Conservation (phyloP, 176 grass and related monocot species). For the Lolium perenne region DNA sequence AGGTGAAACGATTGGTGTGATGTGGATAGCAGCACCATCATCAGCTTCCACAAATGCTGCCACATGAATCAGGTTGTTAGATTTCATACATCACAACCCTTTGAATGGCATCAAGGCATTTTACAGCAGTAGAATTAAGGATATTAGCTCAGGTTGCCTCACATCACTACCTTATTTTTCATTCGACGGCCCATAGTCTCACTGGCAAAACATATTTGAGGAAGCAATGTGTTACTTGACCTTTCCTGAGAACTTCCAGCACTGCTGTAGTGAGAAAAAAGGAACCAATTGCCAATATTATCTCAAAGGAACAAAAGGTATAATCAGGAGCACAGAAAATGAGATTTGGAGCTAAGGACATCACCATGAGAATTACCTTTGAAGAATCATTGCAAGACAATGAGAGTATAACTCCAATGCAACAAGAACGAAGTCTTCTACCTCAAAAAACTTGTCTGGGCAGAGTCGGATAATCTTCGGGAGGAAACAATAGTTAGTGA, state of each 20-base stretch:
- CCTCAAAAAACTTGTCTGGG: conserved; percentile 79
- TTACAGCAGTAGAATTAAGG: conserved; percentile 24
- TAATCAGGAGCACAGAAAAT: conserved; percentile 32
- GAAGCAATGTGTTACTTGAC: conserved; percentile 60
- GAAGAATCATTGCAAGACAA: conserved; percentile 65
- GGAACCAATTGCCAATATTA: conserved; percentile 7
- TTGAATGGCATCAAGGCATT: conserved; percentile 17
- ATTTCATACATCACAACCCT: conserved; percentile 34
- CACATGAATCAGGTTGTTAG: conserved; percentile 46
- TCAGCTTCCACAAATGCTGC: conserved; percentile 80
- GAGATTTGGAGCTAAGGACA: background rate
- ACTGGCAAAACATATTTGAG: conserved; percentile 66
- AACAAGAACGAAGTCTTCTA: conserved; percentile 67
- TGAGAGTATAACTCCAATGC: conserved; percentile 70
- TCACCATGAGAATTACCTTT: conserved; percentile 52
- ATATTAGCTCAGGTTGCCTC: conserved; percentile 15
- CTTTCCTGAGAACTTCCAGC: conserved; percentile 47
- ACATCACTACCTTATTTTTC: conserved; percentile 69
- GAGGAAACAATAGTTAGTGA: conserved; percentile 41
- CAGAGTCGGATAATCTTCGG: conserved; percentile 77
- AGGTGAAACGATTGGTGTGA: conserved; percentile 62
- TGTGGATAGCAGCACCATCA: conserved; percentile 69
- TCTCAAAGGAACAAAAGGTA: conserved; percentile 30
- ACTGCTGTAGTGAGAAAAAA: conserved; percentile 44
- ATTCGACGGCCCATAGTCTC: conserved; percentile 67